Evolutionary conservation across 192 early-diverging fungal species (phyloP).

Genomic region (Entomortierella parvispora): DNA sequence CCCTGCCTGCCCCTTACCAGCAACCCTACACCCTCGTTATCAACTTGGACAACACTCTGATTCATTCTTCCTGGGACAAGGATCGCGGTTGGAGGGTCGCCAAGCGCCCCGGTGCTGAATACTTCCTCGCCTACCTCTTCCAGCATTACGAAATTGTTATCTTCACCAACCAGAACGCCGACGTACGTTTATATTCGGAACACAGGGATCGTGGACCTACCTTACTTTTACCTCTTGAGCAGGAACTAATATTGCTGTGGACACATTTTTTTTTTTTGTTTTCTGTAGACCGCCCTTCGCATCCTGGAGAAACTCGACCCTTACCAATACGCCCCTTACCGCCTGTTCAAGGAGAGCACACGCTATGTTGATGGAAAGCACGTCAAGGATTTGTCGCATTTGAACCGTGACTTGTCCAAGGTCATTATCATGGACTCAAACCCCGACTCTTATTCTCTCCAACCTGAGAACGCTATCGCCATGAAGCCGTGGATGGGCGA

Average conservation of each 20-base stretch:
- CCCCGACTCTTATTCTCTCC: constrained; percentile 82
- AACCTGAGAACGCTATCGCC: constrained; percentile 92
- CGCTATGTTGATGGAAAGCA: constrained; percentile 85
- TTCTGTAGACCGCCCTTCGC: constrained; percentile 76
- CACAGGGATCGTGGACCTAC: not conserved
- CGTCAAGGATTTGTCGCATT: constrained; percentile 88
- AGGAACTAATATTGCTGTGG: no score
- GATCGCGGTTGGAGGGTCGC: constrained; percentile 97
- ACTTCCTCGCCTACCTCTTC: constrained; percentile 91
- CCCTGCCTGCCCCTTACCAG: constrained; percentile 85
- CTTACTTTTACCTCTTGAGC: no score
- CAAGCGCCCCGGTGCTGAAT: constrained; percentile 95
- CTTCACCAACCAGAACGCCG: constrained; percentile 88
- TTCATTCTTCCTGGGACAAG: constrained; percentile 95
- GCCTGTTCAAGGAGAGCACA: constrained; percentile 93
- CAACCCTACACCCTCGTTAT: constrained; percentile 94
- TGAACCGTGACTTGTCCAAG: constrained; percentile 95
- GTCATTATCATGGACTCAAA: constrained; percentile 95
- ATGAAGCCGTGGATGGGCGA: constrained; percentile 90
- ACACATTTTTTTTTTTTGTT: constrained; percentile 6
- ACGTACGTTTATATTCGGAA: constrained; percentile 60
- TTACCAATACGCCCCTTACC: constrained; percentile 85
- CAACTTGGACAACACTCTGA: constrained; percentile 93
- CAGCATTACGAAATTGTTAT: constrained; percentile 96
- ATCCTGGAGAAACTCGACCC: constrained; percentile 93